Conservation (phyloP, 1,139 yeast species). For the Groenewaldozyma auringiensis region DNA sequence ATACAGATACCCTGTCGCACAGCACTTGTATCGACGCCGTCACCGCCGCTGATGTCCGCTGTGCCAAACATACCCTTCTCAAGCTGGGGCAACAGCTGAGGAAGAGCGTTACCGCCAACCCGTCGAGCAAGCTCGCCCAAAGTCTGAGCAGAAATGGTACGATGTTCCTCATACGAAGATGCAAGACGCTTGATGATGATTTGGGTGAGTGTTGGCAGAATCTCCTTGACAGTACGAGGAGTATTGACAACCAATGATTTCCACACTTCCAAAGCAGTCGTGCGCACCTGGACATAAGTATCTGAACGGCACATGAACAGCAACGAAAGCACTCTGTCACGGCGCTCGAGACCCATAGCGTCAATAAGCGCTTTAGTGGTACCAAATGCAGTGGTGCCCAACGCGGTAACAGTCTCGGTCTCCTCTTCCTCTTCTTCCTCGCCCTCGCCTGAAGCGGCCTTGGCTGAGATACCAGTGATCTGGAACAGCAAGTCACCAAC, state of each 20-base stretch:
- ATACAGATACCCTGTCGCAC: constrained; percentile 95
- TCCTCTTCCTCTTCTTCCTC: constrained; percentile 26
- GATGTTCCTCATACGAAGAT: constrained; percentile 65
- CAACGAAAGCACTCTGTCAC: constrained; percentile 77
- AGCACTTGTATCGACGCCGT: constrained; percentile 40
- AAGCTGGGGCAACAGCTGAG: constrained; percentile 79
- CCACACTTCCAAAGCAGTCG: constrained; percentile 95
- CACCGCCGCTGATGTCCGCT: constrained; percentile 36
- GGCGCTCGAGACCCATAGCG: constrained; percentile 77
- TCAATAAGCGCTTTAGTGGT: constrained; percentile 64
- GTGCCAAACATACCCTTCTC: constrained; percentile 48
- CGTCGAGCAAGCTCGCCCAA: constrained; percentile 93
- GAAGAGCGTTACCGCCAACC: constrained; percentile 83
- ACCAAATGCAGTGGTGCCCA: constrained; percentile 37
- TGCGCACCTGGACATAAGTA: constrained; percentile 77
- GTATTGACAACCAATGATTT: constrained; percentile 93
- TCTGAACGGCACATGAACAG: constrained; percentile 92
- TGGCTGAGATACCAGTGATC: constrained; percentile 80
- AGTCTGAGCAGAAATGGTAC: constrained; percentile 87
- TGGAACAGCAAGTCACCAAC: constrained; percentile 96
- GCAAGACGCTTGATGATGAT: constrained; percentile 80
- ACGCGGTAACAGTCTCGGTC: constrained; percentile 49
- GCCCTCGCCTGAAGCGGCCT: constrained; percentile 18
- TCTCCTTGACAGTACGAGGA: constrained; percentile 92
- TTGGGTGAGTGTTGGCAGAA: constrained; percentile 73